A percentile compares a stretch with the other conserved stretches of the same genome.
Evolutionary conservation across 352 stramenopile genomes (phyloP).

Genomic region (Phytophthora ramorum): DNA sequence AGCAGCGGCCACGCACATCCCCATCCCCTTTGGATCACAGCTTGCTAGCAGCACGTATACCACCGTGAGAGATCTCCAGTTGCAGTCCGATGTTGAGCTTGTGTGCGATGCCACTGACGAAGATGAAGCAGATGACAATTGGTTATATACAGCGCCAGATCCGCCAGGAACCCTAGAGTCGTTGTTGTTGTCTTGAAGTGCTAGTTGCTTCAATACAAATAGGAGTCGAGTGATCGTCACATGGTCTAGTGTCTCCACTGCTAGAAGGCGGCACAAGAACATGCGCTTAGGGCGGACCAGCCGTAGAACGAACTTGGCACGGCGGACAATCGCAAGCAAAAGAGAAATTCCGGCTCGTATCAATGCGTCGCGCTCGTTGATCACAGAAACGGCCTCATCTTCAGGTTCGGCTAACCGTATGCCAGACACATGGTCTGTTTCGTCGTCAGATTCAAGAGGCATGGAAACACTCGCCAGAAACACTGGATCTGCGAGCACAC

Average conservation of each 20-base stretch:
- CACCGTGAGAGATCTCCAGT: conserved; percentile 77
- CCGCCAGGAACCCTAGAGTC: conserved; percentile 1
- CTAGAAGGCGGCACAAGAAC: conserved; percentile 77
- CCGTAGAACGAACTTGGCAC: conserved; percentile 73
- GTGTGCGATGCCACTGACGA: conserved; percentile 23
- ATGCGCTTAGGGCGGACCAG: conserved; percentile 71
- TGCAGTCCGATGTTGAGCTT: conserved; percentile 50
- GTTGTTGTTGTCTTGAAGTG: conserved; percentile 43
- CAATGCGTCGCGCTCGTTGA: conserved; percentile 70
- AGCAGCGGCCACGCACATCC: conserved; percentile 73
- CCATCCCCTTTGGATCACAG: conserved; percentile 79
- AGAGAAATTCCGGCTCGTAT: conserved; percentile 75
- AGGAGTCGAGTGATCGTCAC: conserved; percentile 74
- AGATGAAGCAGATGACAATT: conserved; percentile 17
- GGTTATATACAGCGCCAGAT: conserved; percentile 5
- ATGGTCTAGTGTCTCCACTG: conserved; percentile 78
- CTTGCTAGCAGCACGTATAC: conserved; percentile 78
- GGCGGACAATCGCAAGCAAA: conserved; percentile 70
- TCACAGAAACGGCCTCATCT: conserved; percentile 63
- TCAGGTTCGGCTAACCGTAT: conserved; percentile 48
- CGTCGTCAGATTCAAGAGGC: conserved; percentile 26
- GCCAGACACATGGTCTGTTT: conserved; percentile 38
- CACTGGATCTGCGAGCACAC: conserved; percentile 63
- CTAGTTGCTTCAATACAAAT: conserved; percentile 70
- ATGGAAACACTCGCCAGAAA: conserved; percentile 60